Conservation (phyloP, 2,329 filamentous ascomycete genomes). For the Penicillium verrucosum region DNA sequence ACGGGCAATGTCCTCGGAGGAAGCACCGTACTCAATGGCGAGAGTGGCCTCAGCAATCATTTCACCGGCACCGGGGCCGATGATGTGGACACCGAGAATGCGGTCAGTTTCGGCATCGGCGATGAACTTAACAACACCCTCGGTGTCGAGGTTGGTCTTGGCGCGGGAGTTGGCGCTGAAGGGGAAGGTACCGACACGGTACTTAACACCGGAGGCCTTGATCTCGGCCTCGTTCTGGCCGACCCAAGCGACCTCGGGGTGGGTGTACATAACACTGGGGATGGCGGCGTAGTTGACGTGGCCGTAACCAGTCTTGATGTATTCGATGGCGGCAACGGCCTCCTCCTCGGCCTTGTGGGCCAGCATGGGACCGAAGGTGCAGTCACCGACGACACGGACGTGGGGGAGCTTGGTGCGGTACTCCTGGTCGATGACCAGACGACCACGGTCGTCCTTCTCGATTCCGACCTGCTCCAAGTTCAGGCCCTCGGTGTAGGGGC, state of each 20-base stretch:
- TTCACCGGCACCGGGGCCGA: constrained; percentile 92
- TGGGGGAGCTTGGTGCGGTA: constrained; percentile 97
- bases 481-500: constrained; percentile 88
- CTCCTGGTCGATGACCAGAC: constrained; percentile 95
- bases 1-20: constrained; percentile 87
- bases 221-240: constrained; percentile 96
- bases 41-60: constrained; percentile 98
- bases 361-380: constrained; percentile 97
- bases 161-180: constrained; percentile 98
- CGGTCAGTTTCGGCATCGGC: constrained; percentile 95
- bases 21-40: constrained; percentile 93
- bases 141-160: constrained; percentile 96
- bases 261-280: constrained; percentile 98
- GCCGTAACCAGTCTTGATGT: constrained; percentile 95
- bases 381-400: constrained; percentile 94
- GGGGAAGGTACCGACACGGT: constrained; percentile 90
- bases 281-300: constrained; percentile 99
- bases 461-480: constrained; percentile 86
- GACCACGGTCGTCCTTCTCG: constrained; percentile 77
- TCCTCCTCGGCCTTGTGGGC: constrained; percentile 99
- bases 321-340: constrained; percentile 89
- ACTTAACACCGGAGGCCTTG: constrained; percentile 84
- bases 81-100: constrained; percentile 92
- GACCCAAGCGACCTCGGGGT: constrained; percentile 98
- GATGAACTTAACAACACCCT: constrained; percentile 95